phyloP scores from a whole-genome alignment of 2,329 filamentous ascomycete genomes.

The Aspergillus puulaauensis region DNA sequence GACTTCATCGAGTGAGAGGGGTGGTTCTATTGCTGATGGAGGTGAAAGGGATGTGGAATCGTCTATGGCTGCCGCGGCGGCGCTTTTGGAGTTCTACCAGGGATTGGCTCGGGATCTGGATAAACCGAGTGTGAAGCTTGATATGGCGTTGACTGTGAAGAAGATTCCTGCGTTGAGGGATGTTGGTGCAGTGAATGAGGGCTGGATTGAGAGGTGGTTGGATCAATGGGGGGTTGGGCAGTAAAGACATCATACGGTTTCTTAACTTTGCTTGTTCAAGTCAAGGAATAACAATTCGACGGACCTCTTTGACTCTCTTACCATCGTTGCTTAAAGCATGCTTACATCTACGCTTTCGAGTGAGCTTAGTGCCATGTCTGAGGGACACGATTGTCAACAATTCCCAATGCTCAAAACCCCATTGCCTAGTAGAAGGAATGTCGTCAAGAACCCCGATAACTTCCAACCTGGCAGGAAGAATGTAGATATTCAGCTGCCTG shows the following conservation, averaged over 20 bases:
- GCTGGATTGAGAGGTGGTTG: conserved; percentile 4
- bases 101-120: background rate
- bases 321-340: too few relatives aligned
- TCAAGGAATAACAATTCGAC: too few relatives aligned
- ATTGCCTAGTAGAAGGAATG: too few relatives aligned
- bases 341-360: too few relatives aligned
- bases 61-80: background rate
- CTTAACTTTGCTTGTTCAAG: too few relatives aligned
- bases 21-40: background rate
- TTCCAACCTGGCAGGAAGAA: background rate
- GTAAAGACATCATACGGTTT: too few relatives aligned
- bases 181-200: background rate
- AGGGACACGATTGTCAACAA: too few relatives aligned
- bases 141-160: background rate
- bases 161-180: background rate
- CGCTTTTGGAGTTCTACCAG: conserved; percentile 3
- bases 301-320: too few relatives aligned
- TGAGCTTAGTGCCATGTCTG: too few relatives aligned
- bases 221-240: conserved; percentile 3
- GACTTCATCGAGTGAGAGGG: background rate
- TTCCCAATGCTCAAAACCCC: too few relatives aligned
- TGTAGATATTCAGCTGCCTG: background rate
- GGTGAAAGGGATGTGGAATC: background rate
- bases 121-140: background rate
- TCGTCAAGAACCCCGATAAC: too few relatives aligned